Evolutionary conservation across 805 yeast genomes (phyloP).

Genomic region (Starmerella sp.): DNA sequence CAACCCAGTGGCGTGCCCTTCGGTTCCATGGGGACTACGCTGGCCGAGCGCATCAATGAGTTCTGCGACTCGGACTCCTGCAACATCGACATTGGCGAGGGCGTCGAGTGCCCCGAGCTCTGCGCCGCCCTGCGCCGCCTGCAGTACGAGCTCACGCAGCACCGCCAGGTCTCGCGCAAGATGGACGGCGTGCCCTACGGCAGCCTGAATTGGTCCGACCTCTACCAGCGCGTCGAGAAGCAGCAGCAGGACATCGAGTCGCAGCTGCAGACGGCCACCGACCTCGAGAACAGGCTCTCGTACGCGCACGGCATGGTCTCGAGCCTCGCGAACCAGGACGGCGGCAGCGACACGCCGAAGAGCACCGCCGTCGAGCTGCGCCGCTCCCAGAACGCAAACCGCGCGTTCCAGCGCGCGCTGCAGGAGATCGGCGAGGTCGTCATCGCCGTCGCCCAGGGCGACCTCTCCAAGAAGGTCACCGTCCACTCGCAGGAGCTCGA

Average conservation of each 20-base stretch:
- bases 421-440: slow-evolving; percentile 78
- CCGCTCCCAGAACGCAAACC: slow-evolving; percentile 43
- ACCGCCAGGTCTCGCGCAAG: not conserved
- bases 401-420: slow-evolving; percentile 55
- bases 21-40: slow-evolving; percentile 21
- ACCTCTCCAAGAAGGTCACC: slow-evolving; percentile 66
- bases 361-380: slow-evolving; percentile 28
- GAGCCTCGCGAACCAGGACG: slow-evolving; percentile 25
- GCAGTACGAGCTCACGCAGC: slow-evolving; percentile 19
- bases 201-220: slow-evolving; percentile 22
- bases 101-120: slow-evolving; percentile 14
- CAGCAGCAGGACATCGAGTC: slow-evolving; percentile 30
- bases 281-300: slow-evolving; percentile 27
- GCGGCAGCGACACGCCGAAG: slow-evolving; percentile 11
- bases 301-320: slow-evolving; percentile 29
- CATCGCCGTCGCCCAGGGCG: slow-evolving; percentile 82
- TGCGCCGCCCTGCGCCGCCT: slow-evolving; percentile 22
- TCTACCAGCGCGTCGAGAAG: slow-evolving; percentile 27
- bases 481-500: slow-evolving; percentile 61
- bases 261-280: slow-evolving; percentile 28
- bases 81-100: slow-evolving; percentile 19
- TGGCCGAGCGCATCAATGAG: slow-evolving; percentile 21
- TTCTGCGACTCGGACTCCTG: slow-evolving; percentile 19
- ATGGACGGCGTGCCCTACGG: not conserved
- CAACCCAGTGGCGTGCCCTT: slow-evolving; percentile 21